Evolutionary conservation across 1,284 basidiomycete genomes (phyloP), one percentile per base, ranked within the genome.

Genomic region (Moesziomyces globuligerus): DNA sequence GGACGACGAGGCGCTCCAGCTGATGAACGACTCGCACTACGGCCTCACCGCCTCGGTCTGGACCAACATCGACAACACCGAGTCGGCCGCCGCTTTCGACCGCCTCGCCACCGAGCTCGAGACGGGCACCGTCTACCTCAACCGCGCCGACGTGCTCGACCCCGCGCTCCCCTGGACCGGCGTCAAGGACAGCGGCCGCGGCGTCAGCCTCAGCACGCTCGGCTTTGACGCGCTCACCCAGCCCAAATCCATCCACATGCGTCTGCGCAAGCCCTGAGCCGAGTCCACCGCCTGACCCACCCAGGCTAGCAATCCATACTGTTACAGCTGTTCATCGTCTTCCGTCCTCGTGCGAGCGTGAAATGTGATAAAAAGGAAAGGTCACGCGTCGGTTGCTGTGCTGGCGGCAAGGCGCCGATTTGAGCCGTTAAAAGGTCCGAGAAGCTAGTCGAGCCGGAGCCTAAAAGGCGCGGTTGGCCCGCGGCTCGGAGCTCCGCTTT

Each of bases 1-100:
- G 0, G 93, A 94, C 78, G 89, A 90, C 47, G 92, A 95, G 81
- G 94, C 94, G 0, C 85, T 97, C 55, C 81, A 84, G 29, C 86
- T 96, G 28, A 97, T 98, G 91, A 97, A 98, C 83, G 93, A 97
- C 83, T 96, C 93, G n/a, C 88, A 87, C 1, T 97, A 94, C 81
- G 94, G 94, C 13, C 86, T 98, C 29, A 98, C 94, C 1, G 92
- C 92, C 1, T 93, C 92, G 18, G 84, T 98, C 26, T 98, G 94
- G 94, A 96, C 94, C 0, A 87, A 92, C 76, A 75, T 76, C 34
- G 83, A 83, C 9, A 86, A 88, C 54, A 78, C 85, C 0, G 87
- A 88, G 24, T 90, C 89, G 1, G 86, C 90, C 56, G 82, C 85
- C 4, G 89, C 87, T 0, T 95, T 95, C 84, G 80, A 90, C 61